phyloP scores from a whole-genome alignment of 768 basidiomycete genomes.

The Hygrophorus pudorinus region DNA sequence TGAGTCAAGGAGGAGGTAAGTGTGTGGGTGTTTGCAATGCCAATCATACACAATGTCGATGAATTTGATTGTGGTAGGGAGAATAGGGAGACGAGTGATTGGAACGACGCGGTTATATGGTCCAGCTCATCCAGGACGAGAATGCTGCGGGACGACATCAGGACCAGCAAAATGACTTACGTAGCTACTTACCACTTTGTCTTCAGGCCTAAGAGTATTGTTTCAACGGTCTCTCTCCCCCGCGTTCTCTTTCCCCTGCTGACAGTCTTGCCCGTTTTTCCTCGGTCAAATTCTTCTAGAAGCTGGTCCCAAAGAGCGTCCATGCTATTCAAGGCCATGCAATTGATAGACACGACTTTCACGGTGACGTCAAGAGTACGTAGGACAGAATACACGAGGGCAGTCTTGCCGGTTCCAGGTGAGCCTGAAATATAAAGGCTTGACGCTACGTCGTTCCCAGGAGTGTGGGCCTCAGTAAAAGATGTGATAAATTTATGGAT shows the following conservation, averaged over 20 bases:
- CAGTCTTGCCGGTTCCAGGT: conserved; percentile 90
- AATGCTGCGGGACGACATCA: conserved; percentile 31
- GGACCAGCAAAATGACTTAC: background rate
- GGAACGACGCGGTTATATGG: conserved; percentile 56
- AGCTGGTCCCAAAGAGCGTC: conserved; percentile 67
- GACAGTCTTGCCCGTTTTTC: conserved; percentile 24
- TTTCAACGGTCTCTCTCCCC: conserved; percentile 38
- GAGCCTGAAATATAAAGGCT: conserved; percentile 86
- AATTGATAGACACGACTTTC: conserved; percentile 57
- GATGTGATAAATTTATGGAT: conserved; percentile 52
- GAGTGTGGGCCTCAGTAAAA: conserved; percentile 31
- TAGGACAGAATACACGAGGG: conserved; percentile 63
- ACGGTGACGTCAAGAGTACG: conserved; percentile 28
- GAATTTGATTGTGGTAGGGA: conserved; percentile 48
- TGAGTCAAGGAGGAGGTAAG: conserved; percentile 41
- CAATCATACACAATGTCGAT: conserved; percentile 56
- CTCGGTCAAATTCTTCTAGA: conserved; percentile 38
- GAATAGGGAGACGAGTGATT: conserved; percentile 55
- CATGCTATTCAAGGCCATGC: conserved; percentile 64
- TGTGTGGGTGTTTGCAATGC: conserved; percentile 86
- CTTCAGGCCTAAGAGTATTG: conserved; percentile 29
- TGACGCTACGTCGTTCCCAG: conserved; percentile 15
- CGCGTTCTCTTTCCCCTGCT: conserved; percentile 31
- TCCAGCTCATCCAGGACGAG: conserved; percentile 84
- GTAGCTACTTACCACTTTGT: conserved; percentile 41